Conservation (phyloP, 768 basidiomycete genomes). For the Multifurca ochricompacta region DNA sequence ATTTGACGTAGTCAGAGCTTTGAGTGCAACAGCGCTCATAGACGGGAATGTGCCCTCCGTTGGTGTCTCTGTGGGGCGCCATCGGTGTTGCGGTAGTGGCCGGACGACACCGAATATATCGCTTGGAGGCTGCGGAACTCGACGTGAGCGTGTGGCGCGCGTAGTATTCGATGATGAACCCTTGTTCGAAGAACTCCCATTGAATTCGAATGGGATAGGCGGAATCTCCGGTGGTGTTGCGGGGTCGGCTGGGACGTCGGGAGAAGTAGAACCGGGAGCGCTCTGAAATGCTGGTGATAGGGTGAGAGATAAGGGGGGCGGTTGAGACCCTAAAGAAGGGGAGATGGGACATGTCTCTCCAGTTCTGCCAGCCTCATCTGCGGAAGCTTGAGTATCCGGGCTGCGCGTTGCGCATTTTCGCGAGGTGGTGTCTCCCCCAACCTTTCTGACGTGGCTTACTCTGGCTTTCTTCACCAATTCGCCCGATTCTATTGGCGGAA, state of each 20-base stretch:
- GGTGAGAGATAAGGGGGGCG: not conserved
- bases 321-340: not conserved
- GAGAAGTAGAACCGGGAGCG: not conserved
- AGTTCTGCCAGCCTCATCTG: not conserved
- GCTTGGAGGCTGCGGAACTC: conserved; percentile 24
- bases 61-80: not conserved
- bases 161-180: not conserved
- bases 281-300: not conserved
- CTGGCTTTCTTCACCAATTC: not conserved
- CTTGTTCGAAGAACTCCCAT: not conserved
- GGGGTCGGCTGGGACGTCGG: not conserved
- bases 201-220: not conserved
- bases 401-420: not conserved
- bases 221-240: not conserved
- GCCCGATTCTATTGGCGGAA: not conserved
- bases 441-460: conserved; percentile 6
- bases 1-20: conserved; percentile 63
- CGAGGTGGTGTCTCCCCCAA: not conserved
- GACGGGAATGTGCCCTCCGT: conserved; percentile 44
- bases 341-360: not conserved
- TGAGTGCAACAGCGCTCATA: conserved; percentile 63
- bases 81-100: conserved; percentile 1
- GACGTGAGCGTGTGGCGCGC: conserved; percentile 11
- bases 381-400: not conserved
- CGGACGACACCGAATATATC: conserved; percentile 33